Base-by-base conservation (phyloP, 805 yeast species). In the Spathaspora arborariae region DNA sequence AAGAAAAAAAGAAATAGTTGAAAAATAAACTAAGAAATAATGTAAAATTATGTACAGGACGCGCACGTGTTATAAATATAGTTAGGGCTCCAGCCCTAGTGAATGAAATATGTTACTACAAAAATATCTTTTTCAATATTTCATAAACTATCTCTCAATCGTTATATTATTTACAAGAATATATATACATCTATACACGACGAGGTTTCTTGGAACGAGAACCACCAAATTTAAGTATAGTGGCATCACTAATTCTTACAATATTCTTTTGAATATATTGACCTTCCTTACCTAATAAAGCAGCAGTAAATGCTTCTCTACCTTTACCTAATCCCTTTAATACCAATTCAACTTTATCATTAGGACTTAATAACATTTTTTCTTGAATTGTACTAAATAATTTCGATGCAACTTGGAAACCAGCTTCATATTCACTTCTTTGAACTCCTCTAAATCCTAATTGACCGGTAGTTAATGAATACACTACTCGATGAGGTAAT, bases 401-500 rank as follows among this genome's bases (percentile, higher is more conserved):
- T 52, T 79, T 79, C 3, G 90, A 72, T 13, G 90, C 72, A 8
- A 92, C 84, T 64, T 90, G 97, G 73, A 85, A 91, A 11, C 85
- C 85, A 1, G 96, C 97, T 67, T 92, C 99, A 59, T 88, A 88
- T 64, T 89, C 96, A 42, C 95, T 88, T 67, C 97, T 82, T 47
- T 89, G 89, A 15, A 94, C 80, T 59, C 90, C 89, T 59, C 89
- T 79, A 74, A 90, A 92, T 2, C 98, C 99, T 44, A 89, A 72
- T 60, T 79, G 81, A 44, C 99, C 99, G 0, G 96, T 85, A 6
- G 88, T 79, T 43, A 88, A 69, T 19, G 84, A 79, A 39, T 84
- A 62, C 52, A 79, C 76, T 22, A 85, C 82, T 52, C 81, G 84
- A 65, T 91, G 92, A 20, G 90, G 94, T 42, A 91, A 78, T 51